Percentiles rank a stretch among this genome's conserved stretches.
Evolutionary conservation across 805 yeast genomes (phyloP).

Genomic region (Helenozyma baotianmanensis): DNA sequence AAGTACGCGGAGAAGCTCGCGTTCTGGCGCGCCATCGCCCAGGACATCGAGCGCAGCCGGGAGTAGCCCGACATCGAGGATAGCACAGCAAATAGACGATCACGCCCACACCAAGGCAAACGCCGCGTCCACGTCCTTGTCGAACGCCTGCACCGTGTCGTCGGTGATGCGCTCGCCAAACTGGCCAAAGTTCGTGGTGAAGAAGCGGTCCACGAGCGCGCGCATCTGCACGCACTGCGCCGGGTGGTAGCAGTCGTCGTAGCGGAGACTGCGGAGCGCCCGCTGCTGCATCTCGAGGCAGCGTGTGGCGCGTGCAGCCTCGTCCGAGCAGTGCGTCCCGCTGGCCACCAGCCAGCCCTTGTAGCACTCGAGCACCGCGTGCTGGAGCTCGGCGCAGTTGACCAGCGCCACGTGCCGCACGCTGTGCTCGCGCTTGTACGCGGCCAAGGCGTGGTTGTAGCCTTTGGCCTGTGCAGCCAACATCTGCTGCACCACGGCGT

Average conservation of each 20-base stretch:
- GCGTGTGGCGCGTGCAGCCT: slow-evolving; percentile 21
- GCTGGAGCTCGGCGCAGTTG: slow-evolving; percentile 39
- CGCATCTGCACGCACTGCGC: slow-evolving; percentile 36
- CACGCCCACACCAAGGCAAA: slow-evolving; percentile 33
- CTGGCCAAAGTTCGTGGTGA: slow-evolving; percentile 34
- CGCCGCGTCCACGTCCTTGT: slow-evolving; percentile 25
- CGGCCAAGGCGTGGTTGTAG: slow-evolving; percentile 25
- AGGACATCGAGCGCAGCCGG: slow-evolving; percentile 6
- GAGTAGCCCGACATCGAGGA: background rate
- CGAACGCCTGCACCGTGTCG: slow-evolving; percentile 22
- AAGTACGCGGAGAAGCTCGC: slow-evolving; percentile 40
- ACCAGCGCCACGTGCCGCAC: slow-evolving; percentile 23
- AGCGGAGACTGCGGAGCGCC: slow-evolving; percentile 31
- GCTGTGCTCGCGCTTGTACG: slow-evolving; percentile 26
- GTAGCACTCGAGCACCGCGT: slow-evolving; percentile 33
- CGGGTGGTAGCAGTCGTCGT: slow-evolving; percentile 31
- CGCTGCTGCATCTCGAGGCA: slow-evolving; percentile 33
- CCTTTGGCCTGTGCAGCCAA: slow-evolving; percentile 13
- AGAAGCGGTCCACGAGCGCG: slow-evolving; percentile 31
- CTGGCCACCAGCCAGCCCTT: slow-evolving; percentile 26
- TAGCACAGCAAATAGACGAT: slow-evolving; percentile 8
- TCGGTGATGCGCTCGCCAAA: slow-evolving; percentile 28
- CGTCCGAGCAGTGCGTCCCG: slow-evolving; percentile 27
- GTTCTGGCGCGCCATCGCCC: slow-evolving; percentile 44
- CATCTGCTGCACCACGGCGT: slow-evolving; percentile 23